Conservation (phyloP, 2,329 filamentous ascomycete genomes). For the Aspergillus eucalypticola region DNA sequence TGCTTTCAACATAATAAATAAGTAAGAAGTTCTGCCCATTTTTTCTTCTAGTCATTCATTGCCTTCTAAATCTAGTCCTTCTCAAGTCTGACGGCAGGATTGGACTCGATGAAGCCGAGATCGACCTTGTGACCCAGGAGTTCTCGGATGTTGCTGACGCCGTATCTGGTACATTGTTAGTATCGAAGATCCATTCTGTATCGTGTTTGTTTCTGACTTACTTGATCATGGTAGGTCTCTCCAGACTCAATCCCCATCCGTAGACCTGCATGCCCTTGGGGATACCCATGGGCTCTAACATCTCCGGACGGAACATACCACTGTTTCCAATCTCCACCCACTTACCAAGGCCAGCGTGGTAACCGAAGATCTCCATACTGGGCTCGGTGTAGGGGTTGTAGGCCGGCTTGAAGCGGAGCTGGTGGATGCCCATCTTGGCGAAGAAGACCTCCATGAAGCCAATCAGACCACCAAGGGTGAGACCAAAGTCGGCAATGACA, state of each 20-base stretch:
- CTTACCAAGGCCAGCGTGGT: slow-evolving; percentile 83
- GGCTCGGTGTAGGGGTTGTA: slow-evolving; percentile 97
- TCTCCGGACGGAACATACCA: slow-evolving; percentile 98
- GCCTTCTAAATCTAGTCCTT: slow-evolving; percentile 61
- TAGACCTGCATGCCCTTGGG: slow-evolving; percentile 91
- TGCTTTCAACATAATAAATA: neutral
- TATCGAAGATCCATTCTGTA: too few relatives aligned
- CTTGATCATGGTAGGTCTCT: slow-evolving; percentile 98
- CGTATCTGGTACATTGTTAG: slow-evolving; percentile 50
- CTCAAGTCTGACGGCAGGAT: slow-evolving; percentile 85
- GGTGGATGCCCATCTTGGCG: slow-evolving; percentile 85
- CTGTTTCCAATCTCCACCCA: slow-evolving; percentile 97
- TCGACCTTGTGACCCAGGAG: slow-evolving; percentile 94
- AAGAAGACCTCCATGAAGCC: slow-evolving; percentile 97
- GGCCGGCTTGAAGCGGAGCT: slow-evolving; percentile 92
- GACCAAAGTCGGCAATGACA: slow-evolving; percentile 93
- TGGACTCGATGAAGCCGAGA: slow-evolving; percentile 85
- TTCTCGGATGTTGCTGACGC: slow-evolving; percentile 86
- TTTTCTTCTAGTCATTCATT: slow-evolving; percentile 5
- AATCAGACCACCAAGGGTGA: slow-evolving; percentile 90
- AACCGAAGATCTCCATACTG: slow-evolving; percentile 97
- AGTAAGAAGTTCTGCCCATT: neutral
- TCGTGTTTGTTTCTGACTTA: slow-evolving; percentile 41
- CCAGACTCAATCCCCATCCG: slow-evolving; percentile 87
- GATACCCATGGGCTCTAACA: slow-evolving; percentile 92